A percentile compares a stretch with the other conserved stretches of the same genome.
phyloP scores from a whole-genome alignment of 2,329 filamentous ascomycete genomes.

The Byssochlamys sp. region DNA sequence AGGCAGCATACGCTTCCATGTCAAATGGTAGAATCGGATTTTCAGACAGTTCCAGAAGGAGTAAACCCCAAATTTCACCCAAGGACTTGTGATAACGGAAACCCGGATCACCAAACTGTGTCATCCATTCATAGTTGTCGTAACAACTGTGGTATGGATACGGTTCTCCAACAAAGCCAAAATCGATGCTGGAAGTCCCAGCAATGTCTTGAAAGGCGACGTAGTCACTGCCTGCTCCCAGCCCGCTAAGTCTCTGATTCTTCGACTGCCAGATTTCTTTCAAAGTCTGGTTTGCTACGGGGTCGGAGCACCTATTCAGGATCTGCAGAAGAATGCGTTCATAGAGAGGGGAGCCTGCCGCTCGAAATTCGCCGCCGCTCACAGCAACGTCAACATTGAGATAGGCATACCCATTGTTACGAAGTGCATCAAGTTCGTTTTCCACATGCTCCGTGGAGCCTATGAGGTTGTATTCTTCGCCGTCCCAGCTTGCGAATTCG shows the following conservation, averaged over 20 bases:
- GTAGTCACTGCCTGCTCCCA: slow-evolving; percentile 72
- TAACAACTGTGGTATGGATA: slow-evolving; percentile 76
- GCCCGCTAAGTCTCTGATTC: slow-evolving; percentile 50
- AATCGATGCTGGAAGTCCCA: slow-evolving; percentile 76
- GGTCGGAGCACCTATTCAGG: slow-evolving; percentile 65
- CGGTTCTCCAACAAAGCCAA: slow-evolving; percentile 60
- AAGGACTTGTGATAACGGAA: slow-evolving; percentile 73
- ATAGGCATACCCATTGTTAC: slow-evolving; percentile 70
- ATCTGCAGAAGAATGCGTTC: slow-evolving; percentile 61
- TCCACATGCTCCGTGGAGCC: slow-evolving; percentile 95
- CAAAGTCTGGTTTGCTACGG: slow-evolving; percentile 60
- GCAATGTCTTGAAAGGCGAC: slow-evolving; percentile 86
- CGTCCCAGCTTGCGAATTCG: slow-evolving; percentile 95
- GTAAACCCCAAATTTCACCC: slow-evolving; percentile 66
- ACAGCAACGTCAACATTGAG: slow-evolving; percentile 84
- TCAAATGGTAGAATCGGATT: slow-evolving; percentile 74
- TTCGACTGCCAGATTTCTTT: slow-evolving; percentile 63
- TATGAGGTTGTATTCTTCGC: slow-evolving; percentile 80
- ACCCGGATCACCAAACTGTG: slow-evolving; percentile 65
- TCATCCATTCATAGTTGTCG: slow-evolving; percentile 82
- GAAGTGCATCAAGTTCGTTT: slow-evolving; percentile 63
- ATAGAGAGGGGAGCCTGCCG: slow-evolving; percentile 72
- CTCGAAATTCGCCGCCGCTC: slow-evolving; percentile 63
- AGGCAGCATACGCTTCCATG: slow-evolving; percentile 60
- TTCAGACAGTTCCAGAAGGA: slow-evolving; percentile 79